Conservation (phyloP, 2,329 filamentous ascomycete genomes). For the Mycogone perniciosa region DNA sequence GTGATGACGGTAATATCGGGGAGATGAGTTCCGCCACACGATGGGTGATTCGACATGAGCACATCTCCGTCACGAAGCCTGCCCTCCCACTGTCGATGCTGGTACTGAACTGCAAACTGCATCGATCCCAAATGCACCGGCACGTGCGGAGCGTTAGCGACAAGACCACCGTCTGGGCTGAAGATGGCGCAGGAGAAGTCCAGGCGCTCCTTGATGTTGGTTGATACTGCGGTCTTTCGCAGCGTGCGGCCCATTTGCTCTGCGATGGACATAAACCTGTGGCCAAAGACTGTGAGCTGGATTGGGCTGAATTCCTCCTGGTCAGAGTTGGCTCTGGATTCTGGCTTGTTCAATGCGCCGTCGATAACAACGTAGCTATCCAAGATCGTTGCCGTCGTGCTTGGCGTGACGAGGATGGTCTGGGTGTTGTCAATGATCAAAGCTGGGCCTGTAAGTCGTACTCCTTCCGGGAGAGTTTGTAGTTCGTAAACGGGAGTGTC, state of each 20-base stretch:
- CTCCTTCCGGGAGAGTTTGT: slow-evolving; percentile 14
- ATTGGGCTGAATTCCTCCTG: slow-evolving; percentile 44
- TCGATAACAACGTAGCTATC: slow-evolving; percentile 31
- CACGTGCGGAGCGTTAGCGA: slow-evolving; percentile 70
- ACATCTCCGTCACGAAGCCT: slow-evolving; percentile 30
- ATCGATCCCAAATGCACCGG: slow-evolving; percentile 73
- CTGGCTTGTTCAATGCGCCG: slow-evolving; percentile 4
- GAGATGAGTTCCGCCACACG: slow-evolving; percentile 32
- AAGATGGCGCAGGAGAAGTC: slow-evolving; percentile 80
- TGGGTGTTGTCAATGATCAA: slow-evolving; percentile 64
- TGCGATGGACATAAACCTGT: slow-evolving; percentile 78
- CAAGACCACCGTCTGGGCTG: slow-evolving; percentile 64
- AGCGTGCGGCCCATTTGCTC: slow-evolving; percentile 76
- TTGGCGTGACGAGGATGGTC: slow-evolving; percentile 61
- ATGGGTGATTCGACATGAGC: slow-evolving; percentile 30
- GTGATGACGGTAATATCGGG: slow-evolving; percentile 34
- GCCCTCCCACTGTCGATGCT: slow-evolving; percentile 59
- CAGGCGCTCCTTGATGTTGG: slow-evolving; percentile 73
- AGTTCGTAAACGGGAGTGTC: slow-evolving; percentile 23
- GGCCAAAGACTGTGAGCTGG: slow-evolving; percentile 68
- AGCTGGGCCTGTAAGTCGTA: slow-evolving; percentile 26
- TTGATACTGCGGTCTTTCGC: slow-evolving; percentile 73
- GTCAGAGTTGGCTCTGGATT: slow-evolving; percentile 4
- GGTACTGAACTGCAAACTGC: slow-evolving; percentile 70
- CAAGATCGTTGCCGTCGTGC: slow-evolving; percentile 27